Evolutionary conservation across 2,329 filamentous ascomycete species (phyloP), one percentile per base, ranked within the genome.

Genomic region (Herpotrichia juniperi): DNA sequence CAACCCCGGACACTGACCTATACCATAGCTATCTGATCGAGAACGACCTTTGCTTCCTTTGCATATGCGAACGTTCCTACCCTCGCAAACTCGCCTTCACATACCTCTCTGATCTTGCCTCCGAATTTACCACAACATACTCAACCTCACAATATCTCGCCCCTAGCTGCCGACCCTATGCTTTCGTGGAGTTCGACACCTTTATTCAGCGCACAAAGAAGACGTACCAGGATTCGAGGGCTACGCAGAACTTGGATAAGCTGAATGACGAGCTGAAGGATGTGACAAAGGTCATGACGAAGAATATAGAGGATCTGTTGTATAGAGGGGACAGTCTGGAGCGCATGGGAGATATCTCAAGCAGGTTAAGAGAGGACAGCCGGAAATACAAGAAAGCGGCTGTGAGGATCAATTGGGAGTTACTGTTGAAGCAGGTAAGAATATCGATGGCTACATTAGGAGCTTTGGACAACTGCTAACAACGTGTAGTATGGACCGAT

Each of bases 271-370:
- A 99, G 82, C 84, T 99, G 61, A 89, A 93, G 74, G 94, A 97
- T 76, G 96, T 99, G 49, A 97, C 94, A 1, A 93, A 97, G 78
- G 93, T 99, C 70, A 99, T 99, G 96, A 97, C 93, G 50, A 97
- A 97, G 85, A 99, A 99, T 75, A 97, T 99, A 63, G 94, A 99
- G 81, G 94, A 99, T 74, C 79, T 99, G 69, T 80, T 99, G 47
- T 99, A 99, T 74, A 83, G 96, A 56, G 94, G 94, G 24, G 94
- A 99, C 73, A 94, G 88, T 67, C 78, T 99, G 62, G 94, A 99
- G 78, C 85, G 92, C 67, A 99, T 99, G 94, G 93, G 94, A 56
- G 93, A 97, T 78, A 89, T 97, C 71, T 96, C 90, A 66, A 89
- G 86, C 50, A 81, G 93, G 56, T 76, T 99, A 72, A 82, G 91